phyloP scores from a whole-genome alignment of 139 green algal genomes.

The Coelastrella sp. region DNA sequence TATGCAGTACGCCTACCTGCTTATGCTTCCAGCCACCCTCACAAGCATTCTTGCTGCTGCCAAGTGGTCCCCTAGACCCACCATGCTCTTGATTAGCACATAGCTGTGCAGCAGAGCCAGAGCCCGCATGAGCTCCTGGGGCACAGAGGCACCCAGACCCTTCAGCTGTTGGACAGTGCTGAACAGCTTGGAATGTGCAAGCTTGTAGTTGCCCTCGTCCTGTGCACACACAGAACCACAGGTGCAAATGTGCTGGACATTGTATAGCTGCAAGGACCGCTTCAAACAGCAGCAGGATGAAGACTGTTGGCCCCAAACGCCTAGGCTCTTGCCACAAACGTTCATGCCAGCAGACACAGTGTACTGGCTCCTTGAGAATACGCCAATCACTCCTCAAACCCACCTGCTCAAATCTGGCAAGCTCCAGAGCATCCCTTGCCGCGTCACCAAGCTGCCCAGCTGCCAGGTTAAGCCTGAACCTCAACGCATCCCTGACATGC shows the following conservation, averaged over 20 bases:
- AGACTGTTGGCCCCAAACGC: too few relatives aligned
- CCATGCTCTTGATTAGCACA: slow-evolving; percentile 83
- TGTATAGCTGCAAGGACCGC: too few relatives aligned
- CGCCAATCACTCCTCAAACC: neutral
- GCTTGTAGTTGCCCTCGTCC: slow-evolving; percentile 87
- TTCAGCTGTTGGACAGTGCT: slow-evolving; percentile 68
- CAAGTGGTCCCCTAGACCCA: slow-evolving; percentile 73
- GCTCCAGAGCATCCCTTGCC: slow-evolving; percentile 66
- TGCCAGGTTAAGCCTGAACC: slow-evolving; percentile 84
- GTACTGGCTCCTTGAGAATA: too few relatives aligned
- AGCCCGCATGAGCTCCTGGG: slow-evolving; percentile 62
- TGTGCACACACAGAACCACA: slow-evolving; percentile 40
- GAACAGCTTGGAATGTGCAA: slow-evolving; percentile 82
- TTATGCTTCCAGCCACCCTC: slow-evolving; percentile 71
- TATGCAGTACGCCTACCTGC: neutral
- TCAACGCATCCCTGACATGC: slow-evolving; percentile 52
- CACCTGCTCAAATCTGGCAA: slow-evolving; percentile 69
- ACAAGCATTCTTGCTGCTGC: slow-evolving; percentile 84
- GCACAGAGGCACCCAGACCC: slow-evolving; percentile 46
- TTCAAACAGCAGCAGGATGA: too few relatives aligned
- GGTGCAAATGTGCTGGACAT: too few relatives aligned
- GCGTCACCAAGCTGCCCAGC: slow-evolving; percentile 75
- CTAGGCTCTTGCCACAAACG: too few relatives aligned
- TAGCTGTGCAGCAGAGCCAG: slow-evolving; percentile 81
- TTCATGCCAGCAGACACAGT: too few relatives aligned